Percentiles rank a stretch among this genome's conserved stretches.
Evolutionary conservation across 495 filamentous ascomycete species (phyloP).

Genomic region (Neurospora hispaniola): DNA sequence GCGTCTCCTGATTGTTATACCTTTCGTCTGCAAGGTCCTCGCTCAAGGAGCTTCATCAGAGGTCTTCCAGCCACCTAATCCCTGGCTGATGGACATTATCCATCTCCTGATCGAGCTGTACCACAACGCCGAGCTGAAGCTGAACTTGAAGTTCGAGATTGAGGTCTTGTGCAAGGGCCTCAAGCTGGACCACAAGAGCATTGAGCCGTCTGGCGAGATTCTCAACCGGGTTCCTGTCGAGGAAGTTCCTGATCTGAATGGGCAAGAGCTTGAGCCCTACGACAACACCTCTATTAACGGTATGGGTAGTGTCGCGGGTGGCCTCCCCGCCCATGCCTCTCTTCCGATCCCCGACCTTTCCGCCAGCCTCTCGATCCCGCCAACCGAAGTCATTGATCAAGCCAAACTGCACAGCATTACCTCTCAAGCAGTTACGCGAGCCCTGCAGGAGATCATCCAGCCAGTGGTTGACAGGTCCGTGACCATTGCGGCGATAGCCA

Average conservation of each 20-base stretch:
- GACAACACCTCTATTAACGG: conserved; percentile 66
- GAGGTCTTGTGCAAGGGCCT: conserved; percentile 91
- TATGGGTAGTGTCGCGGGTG: conserved; percentile 56
- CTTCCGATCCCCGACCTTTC: conserved; percentile 73
- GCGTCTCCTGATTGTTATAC: conserved; percentile 80
- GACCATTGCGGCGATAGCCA: conserved; percentile 93
- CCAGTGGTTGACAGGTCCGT: conserved; percentile 96
- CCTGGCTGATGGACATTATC: conserved; percentile 93
- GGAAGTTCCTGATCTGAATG: conserved; percentile 45
- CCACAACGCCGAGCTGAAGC: conserved; percentile 79
- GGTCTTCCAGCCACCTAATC: conserved; percentile 89
- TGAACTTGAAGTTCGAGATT: conserved; percentile 96
- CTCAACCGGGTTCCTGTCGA: conserved; percentile 57
- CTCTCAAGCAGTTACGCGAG: conserved; percentile 68
- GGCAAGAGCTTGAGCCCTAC: conserved; percentile 54
- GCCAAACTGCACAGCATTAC: conserved; percentile 71
- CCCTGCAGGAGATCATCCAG: conserved; percentile 87
- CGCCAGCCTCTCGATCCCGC: conserved; percentile 61
- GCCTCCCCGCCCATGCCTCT: conserved; percentile 63
- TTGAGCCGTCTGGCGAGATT: conserved; percentile 75
- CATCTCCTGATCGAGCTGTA: conserved; percentile 83
- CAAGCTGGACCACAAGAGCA: conserved; percentile 73
- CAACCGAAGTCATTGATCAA: conserved; percentile 61
- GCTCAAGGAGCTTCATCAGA: conserved; percentile 72
- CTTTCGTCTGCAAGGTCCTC: conserved; percentile 93